Conservation (phyloP, 148 eudicot genomes). For the Rhododendron kiyosumense region DNA sequence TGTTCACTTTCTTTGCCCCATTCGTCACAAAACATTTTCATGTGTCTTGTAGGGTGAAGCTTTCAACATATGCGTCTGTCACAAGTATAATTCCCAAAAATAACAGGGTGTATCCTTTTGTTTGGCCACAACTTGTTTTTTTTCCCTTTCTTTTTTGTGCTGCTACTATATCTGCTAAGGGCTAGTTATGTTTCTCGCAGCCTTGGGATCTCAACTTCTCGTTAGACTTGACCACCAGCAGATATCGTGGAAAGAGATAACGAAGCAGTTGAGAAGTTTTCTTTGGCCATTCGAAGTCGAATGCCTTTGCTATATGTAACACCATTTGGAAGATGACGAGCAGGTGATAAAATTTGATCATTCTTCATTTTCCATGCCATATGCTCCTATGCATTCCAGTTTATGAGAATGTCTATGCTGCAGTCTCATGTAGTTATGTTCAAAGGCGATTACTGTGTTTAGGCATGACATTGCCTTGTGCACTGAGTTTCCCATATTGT, state of each 20-base stretch:
- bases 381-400: not conserved
- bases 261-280: constrained; percentile 49
- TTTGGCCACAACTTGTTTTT: not conserved
- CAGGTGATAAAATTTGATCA: constrained; percentile 6
- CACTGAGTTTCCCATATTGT: not conserved
- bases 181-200: not conserved
- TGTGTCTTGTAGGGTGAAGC: constrained; percentile 67
- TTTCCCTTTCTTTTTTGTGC: not conserved
- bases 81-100: constrained; percentile 63
- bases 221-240: constrained; percentile 27
- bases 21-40: not conserved
- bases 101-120: constrained; percentile 80
- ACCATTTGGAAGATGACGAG: constrained; percentile 64
- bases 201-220: constrained; percentile 8
- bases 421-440: not conserved
- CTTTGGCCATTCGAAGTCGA: constrained; percentile 36
- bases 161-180: not conserved
- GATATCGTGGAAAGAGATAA: constrained; percentile 61
- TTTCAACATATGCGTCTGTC: constrained; percentile 81
- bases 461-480: not conserved
- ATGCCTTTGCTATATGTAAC: constrained; percentile 50
- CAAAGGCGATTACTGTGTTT: not conserved
- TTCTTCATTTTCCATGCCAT: not conserved
- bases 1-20: too few relatives aligned
- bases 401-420: not conserved